A percentile compares a stretch with the other conserved stretches of the same genome.
These are phyloP conservation scores for Leucosporidium scottii DNA, from an alignment of 768 basidiomycete genomes.

Conservation along the genomic window DNA sequence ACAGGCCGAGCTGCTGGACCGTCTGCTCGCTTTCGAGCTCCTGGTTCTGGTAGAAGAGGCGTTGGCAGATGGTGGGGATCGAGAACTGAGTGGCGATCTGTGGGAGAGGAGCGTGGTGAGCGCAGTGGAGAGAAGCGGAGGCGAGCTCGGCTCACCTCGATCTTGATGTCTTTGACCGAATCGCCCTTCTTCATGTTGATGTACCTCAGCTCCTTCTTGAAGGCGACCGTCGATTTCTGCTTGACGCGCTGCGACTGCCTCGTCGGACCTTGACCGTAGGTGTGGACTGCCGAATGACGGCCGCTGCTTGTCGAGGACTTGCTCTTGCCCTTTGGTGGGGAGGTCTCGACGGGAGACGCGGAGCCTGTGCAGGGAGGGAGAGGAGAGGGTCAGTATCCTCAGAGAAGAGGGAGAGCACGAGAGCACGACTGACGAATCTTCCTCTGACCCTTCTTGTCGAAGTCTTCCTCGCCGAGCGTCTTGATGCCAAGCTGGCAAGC, in stretches of 20 bases:
- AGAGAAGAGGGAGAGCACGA: rapidly evolving
- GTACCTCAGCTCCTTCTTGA: slow-evolving; percentile 44
- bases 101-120: background rate
- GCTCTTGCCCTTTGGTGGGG: background rate
- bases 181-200: slow-evolving; percentile 57
- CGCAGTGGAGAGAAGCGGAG: slow-evolving; percentile 3
- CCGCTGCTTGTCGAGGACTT: background rate
- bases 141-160: slow-evolving; percentile 37
- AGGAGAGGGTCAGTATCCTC: rapidly evolving
- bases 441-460: slow-evolving; percentile 14
- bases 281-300: background rate
- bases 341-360: background rate
- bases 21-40: slow-evolving; percentile 60
- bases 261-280: background rate
- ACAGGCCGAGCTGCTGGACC: slow-evolving; percentile 52
- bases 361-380: background rate
- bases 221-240: slow-evolving; percentile 44
- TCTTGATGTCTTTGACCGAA: slow-evolving; percentile 70
- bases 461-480: slow-evolving; percentile 1
- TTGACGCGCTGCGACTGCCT: slow-evolving; percentile 60
- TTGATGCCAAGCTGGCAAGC: slow-evolving; percentile 13
- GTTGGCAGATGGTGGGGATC: slow-evolving; percentile 70
- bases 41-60: slow-evolving; percentile 55
- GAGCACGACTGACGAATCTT: slow-evolving; percentile 4
- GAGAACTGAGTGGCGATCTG: slow-evolving; percentile 53